Evolutionary conservation across 2,329 filamentous ascomycete genomes (phyloP).

Genomic region (Dryadomyces quercivorus): DNA sequence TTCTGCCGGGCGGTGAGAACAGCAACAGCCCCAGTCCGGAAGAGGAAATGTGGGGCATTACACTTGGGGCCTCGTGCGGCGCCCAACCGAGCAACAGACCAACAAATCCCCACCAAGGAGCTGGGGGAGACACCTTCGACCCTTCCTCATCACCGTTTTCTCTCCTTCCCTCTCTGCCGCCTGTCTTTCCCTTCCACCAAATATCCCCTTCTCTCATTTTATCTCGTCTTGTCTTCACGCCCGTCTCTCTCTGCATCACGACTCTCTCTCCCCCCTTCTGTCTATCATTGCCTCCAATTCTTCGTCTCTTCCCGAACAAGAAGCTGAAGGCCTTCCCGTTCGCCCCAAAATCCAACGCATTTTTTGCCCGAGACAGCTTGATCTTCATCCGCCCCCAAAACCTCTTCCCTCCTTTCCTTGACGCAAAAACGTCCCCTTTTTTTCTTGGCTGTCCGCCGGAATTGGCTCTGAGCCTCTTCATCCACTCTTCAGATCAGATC

Average conservation of each 20-base stretch:
- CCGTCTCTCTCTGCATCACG: constrained; percentile 7
- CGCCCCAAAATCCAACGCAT: background rate
- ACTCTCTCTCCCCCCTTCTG: constrained; percentile 3
- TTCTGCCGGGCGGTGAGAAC: constrained; percentile 13
- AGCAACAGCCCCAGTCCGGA: constrained; percentile 1
- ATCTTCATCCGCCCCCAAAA: background rate
- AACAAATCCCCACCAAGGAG: constrained; percentile 9
- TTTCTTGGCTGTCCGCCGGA: background rate
- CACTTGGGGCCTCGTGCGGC: constrained; percentile 7
- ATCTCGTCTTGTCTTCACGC: background rate
- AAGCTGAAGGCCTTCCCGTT: background rate
- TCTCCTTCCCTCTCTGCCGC: background rate
- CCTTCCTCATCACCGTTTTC: constrained; percentile 5
- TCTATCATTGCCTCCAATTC: background rate
- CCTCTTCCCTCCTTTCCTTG: constrained; percentile 1
- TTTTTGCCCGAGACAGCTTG: background rate
- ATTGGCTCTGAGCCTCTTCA: background rate
- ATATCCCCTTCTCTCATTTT: constrained; percentile 4
- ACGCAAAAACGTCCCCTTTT: background rate
- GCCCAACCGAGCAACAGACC: constrained; percentile 4
- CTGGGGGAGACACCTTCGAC: constrained; percentile 4
- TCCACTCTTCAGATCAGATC: background rate
- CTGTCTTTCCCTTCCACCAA: background rate
- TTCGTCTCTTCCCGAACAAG: background rate
- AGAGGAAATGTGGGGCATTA: constrained; percentile 9